phyloP scores from a whole-genome alignment of 306 rosid genomes.

The Cucumis cinereus region DNA sequence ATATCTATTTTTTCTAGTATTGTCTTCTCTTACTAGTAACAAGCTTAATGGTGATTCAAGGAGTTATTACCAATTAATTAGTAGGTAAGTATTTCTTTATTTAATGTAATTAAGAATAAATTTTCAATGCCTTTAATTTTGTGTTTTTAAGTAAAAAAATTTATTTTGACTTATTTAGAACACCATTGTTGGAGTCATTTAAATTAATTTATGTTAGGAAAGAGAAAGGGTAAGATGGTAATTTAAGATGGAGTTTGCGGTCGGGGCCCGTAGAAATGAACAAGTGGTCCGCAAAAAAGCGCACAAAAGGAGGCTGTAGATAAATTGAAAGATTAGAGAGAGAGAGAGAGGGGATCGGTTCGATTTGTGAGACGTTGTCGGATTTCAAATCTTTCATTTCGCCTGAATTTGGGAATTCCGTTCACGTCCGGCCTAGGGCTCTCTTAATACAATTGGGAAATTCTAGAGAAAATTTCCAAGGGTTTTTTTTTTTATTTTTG shows the following conservation, averaged over 20 bases:
- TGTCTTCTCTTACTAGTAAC: too few species aligned
- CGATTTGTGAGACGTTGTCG: slow-evolving; percentile 62
- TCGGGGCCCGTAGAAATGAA: slow-evolving; percentile 18
- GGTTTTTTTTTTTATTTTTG: not conserved
- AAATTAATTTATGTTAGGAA: too few species aligned
- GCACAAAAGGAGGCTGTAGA: slow-evolving; percentile 19
- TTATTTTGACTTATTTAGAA: too few species aligned
- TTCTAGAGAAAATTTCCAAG: not conserved
- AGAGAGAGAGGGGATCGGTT: slow-evolving; percentile 25
- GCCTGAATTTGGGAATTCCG: slow-evolving; percentile 70
- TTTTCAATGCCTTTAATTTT: too few species aligned
- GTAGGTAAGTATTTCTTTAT: too few species aligned
- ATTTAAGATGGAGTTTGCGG: slow-evolving; percentile 1
- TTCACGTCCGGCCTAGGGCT: slow-evolving; percentile 64
- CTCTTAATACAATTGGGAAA: not conserved
- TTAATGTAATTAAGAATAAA: too few species aligned
- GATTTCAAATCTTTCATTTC: slow-evolving; percentile 59
- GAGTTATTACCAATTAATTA: too few species aligned
- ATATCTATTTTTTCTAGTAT: too few species aligned
- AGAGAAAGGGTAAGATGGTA: slow-evolving; percentile 16
- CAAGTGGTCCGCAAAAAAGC: slow-evolving; percentile 37
- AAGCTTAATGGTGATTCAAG: too few species aligned
- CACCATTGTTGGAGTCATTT: too few species aligned
- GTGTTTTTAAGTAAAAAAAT: too few species aligned
- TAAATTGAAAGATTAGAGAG: slow-evolving; percentile 3